Evolutionary conservation across 192 early-diverging fungal genomes (phyloP).

Genomic region (Coemansia sp.): DNA sequence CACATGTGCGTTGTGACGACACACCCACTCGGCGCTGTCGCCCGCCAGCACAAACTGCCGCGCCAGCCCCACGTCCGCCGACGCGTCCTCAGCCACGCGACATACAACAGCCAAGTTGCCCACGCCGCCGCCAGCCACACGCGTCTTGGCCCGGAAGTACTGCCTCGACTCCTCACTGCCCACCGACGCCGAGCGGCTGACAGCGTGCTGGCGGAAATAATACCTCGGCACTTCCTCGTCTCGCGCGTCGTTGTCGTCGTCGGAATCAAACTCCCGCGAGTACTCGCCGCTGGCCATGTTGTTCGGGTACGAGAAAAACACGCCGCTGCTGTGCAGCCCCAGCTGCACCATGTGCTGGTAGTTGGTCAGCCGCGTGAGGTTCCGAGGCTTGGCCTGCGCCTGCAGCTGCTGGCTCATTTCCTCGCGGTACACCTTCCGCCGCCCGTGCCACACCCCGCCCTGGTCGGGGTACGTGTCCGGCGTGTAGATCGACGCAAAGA

Average conservation of each 20-base stretch:
- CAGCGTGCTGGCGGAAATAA: constrained; percentile 33
- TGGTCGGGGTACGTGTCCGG: constrained; percentile 40
- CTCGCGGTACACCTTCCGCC: constrained; percentile 26
- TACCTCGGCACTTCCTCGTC: constrained; percentile 50
- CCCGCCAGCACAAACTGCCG: constrained; percentile 37
- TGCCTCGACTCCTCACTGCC: constrained; percentile 9
- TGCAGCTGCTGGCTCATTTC: constrained; percentile 50
- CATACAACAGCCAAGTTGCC: constrained; percentile 43
- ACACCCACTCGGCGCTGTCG: constrained; percentile 25
- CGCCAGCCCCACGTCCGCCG: constrained; percentile 34
- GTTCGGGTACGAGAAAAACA: constrained; percentile 22
- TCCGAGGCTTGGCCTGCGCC: constrained; percentile 42
- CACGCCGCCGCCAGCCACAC: constrained; percentile 1
- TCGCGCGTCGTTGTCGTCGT: constrained; percentile 26
- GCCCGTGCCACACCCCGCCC: constrained; percentile 6
- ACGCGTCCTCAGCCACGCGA: constrained; percentile 17
- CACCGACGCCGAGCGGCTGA: background rate
- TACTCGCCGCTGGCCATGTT: background rate
- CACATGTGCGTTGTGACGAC: constrained; percentile 38
- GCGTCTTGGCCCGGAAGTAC: constrained; percentile 16
- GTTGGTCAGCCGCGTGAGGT: constrained; percentile 21
- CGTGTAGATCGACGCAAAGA: constrained; percentile 51
- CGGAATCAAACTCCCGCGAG: background rate
- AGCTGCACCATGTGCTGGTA: constrained; percentile 48
- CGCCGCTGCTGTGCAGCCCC: constrained; percentile 33